Percentiles rank a stretch among this genome's conserved stretches.
Conservation (phyloP, 192 early-diverging fungal genomes). For the Entomortierella lignicola region DNA sequence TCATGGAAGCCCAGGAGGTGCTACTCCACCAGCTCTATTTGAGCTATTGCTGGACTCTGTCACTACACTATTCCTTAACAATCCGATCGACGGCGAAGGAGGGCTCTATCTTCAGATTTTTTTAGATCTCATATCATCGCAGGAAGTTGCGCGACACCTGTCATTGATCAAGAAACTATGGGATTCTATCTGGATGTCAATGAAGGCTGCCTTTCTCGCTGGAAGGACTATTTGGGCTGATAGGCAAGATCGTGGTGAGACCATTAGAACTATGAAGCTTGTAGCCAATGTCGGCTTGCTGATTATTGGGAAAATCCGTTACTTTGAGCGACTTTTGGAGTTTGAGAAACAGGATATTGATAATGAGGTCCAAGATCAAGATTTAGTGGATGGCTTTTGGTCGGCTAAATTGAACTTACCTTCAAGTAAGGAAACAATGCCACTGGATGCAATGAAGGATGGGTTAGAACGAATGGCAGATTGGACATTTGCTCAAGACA, state of each 20-base stretch:
- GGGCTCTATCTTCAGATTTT: conserved; percentile 51
- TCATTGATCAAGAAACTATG: conserved; percentile 36
- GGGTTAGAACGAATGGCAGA: conserved; percentile 21
- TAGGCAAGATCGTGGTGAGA: conserved; percentile 32
- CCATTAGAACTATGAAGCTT: conserved; percentile 41
- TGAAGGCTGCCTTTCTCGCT: conserved; percentile 37
- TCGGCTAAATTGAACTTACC: not conserved
- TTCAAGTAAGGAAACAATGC: conserved; percentile 36
- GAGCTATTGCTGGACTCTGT: conserved; percentile 38
- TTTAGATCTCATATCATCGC: conserved; percentile 33
- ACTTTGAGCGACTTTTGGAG: conserved; percentile 43
- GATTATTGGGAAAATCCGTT: conserved; percentile 44
- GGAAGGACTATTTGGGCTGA: conserved; percentile 35
- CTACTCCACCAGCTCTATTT: conserved; percentile 32
- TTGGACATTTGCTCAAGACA: conserved; percentile 47
- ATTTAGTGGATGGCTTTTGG: conserved; percentile 12
- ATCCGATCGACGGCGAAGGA: conserved; percentile 42
- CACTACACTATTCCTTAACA: conserved; percentile 39
- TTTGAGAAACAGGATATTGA: conserved; percentile 44
- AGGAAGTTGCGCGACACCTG: conserved; percentile 34
- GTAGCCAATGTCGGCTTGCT: conserved; percentile 33
- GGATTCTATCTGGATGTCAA: conserved; percentile 43
- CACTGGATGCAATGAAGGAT: conserved; percentile 29
- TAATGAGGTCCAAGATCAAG: conserved; percentile 14
- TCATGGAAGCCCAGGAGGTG: conserved; percentile 39